Base-by-base conservation (phyloP, 1,139 yeast genomes). In the Candida labiduridarum region DNA sequence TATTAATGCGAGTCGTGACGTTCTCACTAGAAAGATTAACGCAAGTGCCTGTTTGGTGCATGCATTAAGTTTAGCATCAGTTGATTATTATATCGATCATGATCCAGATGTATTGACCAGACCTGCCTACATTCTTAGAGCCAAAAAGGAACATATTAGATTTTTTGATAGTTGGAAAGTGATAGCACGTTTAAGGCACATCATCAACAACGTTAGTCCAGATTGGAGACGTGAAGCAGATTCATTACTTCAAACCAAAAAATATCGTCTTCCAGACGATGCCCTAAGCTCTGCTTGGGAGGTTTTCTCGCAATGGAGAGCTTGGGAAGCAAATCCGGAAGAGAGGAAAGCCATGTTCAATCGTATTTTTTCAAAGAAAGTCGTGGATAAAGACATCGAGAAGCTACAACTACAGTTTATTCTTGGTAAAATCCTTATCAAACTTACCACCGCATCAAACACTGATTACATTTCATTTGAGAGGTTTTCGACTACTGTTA, bases 71-170 rank as follows among this genome's bases (percentile, higher is more conserved):
- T 63, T 71, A 29, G 94, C 92, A 0, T 85, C 94, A 34, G 79
- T 76, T 16, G 70, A 72, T 12, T 81, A 76, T 60, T 76, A 79
- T 34, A 80, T 91, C 44, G 84, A 84, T 49, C 88, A 88, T 58
- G 98, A 94, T 61, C 96, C 98, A 0, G 84, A 89, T 7, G 97
- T 90, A 11, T 78, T 94, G 47, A 92, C 97, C 0, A 85, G 91
- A 48, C 97, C 97, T 0, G 88, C 97, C 0, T 85, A 87, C 58
- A 82, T 90, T 40, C 80, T 89, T 48, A 78, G 96, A 52, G 79
- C 91, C 1, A 80, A 85, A 1, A 76, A 77, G 39, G 80, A 83
- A 15, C 98, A 92, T 67, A 83, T 91, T 5, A 75, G 99, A 54
- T 82, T 86, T 39, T 82, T 84, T 55, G 90, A 90, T 59, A 83